phyloP scores from a whole-genome alignment of 2,329 filamentous ascomycete species.

The Trematosphaeria pertusa region DNA sequence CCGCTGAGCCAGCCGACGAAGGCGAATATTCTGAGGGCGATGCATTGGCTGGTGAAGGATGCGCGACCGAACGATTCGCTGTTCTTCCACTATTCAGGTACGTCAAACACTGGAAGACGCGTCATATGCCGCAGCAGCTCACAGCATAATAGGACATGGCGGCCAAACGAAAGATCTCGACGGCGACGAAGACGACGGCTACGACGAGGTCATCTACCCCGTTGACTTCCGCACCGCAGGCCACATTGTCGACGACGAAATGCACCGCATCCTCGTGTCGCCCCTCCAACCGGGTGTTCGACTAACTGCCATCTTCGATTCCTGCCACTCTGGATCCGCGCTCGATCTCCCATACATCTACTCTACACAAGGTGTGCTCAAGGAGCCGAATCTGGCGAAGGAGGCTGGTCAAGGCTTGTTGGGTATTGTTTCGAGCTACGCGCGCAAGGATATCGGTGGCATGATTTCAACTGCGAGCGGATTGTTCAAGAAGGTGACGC shows the following conservation, averaged over 20 bases:
- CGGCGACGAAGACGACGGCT: slow-evolving; percentile 81
- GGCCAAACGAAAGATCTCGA: slow-evolving; percentile 82
- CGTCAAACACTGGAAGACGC: too few relatives aligned
- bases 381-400: slow-evolving; percentile 82
- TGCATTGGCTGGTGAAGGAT: slow-evolving; percentile 98
- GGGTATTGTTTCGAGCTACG: slow-evolving; percentile 77
- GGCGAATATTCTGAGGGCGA: slow-evolving; percentile 90
- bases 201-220: slow-evolving; percentile 84
- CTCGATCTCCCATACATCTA: slow-evolving; percentile 82
- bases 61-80: slow-evolving; percentile 90
- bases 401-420: slow-evolving; percentile 77
- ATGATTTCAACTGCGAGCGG: slow-evolving; percentile 82
- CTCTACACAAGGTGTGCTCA: slow-evolving; percentile 79
- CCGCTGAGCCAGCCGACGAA: slow-evolving; percentile 97
- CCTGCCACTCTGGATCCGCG: slow-evolving; percentile 79
- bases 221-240: slow-evolving; percentile 81
- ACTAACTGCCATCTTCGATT: slow-evolving; percentile 81
- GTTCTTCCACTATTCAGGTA: slow-evolving; percentile 97
- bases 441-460: slow-evolving; percentile 80
- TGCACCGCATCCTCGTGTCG: slow-evolving; percentile 80
- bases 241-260: slow-evolving; percentile 83
- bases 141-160: slow-evolving; percentile 75
- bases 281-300: slow-evolving; percentile 83
- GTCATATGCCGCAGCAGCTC: too few relatives aligned
- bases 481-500: slow-evolving; percentile 86